Conservation (phyloP, 2,329 filamentous ascomycete species). For the Magnaporthales sp. region DNA sequence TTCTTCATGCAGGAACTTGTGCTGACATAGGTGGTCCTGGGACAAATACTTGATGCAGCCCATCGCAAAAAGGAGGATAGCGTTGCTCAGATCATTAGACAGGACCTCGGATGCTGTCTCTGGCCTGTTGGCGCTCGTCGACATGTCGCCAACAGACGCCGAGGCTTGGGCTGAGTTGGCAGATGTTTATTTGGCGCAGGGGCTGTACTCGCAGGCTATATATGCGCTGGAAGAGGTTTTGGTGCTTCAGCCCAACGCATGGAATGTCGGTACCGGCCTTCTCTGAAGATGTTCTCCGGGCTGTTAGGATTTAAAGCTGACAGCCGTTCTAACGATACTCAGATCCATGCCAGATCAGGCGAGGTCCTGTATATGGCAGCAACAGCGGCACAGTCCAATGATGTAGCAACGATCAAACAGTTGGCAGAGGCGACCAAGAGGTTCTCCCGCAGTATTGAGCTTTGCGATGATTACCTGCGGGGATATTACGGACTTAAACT, state of each 20-base stretch:
- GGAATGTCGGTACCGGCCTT: slow-evolving; percentile 61
- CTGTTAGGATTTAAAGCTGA: background rate
- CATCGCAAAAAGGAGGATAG: slow-evolving; percentile 75
- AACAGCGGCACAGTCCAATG: slow-evolving; percentile 28
- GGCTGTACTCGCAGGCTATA: slow-evolving; percentile 72
- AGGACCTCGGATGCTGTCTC: slow-evolving; percentile 64
- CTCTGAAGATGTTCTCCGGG: background rate
- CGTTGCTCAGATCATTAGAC: slow-evolving; percentile 67
- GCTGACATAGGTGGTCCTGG: background rate
- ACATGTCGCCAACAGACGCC: slow-evolving; percentile 78
- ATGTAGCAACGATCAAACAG: slow-evolving; percentile 34
- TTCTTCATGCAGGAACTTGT: background rate
- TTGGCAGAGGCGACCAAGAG: slow-evolving; percentile 70
- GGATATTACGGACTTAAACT: slow-evolving; percentile 88
- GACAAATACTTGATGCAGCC: slow-evolving; percentile 45
- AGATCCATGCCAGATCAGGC: slow-evolving; percentile 81
- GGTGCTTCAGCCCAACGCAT: slow-evolving; percentile 79
- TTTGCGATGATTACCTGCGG: slow-evolving; percentile 86
- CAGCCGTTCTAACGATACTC: slow-evolving; percentile 7
- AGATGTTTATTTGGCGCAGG: slow-evolving; percentile 75
- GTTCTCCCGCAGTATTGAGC: slow-evolving; percentile 84
- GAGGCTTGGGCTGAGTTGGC: slow-evolving; percentile 91
- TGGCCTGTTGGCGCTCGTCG: slow-evolving; percentile 65
- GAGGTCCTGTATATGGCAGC: slow-evolving; percentile 72
- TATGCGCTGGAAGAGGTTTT: slow-evolving; percentile 88